phyloP scores from a whole-genome alignment of 371 early-diverging fungal species.

The Choanephora cucurbitarum region DNA sequence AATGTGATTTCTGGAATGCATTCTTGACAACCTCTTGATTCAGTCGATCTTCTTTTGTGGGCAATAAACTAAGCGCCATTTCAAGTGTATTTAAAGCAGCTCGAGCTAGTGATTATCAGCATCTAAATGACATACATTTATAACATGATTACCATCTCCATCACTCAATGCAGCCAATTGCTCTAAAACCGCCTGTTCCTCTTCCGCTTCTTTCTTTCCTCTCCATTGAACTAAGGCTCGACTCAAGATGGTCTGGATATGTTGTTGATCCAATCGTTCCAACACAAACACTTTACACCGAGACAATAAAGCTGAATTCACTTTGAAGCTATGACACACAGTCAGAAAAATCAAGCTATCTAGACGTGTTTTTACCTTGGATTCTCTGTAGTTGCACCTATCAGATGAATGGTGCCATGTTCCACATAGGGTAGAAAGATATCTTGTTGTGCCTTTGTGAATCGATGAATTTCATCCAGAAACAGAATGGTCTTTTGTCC shows the following conservation, averaged over 20 bases:
- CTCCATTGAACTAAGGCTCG: slow-evolving; percentile 58
- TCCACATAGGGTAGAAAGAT: slow-evolving; percentile 82
- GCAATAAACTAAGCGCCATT: slow-evolving; percentile 52
- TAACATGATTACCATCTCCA: slow-evolving; percentile 76
- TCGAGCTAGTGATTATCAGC: slow-evolving; percentile 47
- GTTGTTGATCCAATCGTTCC: slow-evolving; percentile 57
- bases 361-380: slow-evolving; percentile 65
- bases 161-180: slow-evolving; percentile 64
- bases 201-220: slow-evolving; percentile 27
- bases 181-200: slow-evolving; percentile 27
- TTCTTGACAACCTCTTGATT: slow-evolving; percentile 34
- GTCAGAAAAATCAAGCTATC: too few relatives aligned
- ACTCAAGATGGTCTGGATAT: slow-evolving; percentile 60
- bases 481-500: slow-evolving; percentile 76
- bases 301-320: slow-evolving; percentile 81
- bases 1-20: slow-evolving; percentile 79
- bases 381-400: slow-evolving; percentile 91
- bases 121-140: too few relatives aligned
- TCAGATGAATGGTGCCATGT: slow-evolving; percentile 73
- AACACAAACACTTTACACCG: slow-evolving; percentile 81
- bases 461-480: slow-evolving; percentile 89
- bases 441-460: slow-evolving; percentile 89
- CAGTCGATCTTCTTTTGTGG: slow-evolving; percentile 25
- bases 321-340: slow-evolving; percentile 73
- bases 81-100: slow-evolving; percentile 72